Evolutionary conservation across 768 basidiomycete genomes (phyloP), one percentile per base, ranked within the genome.

Genomic region (Boletus speciosus): DNA sequence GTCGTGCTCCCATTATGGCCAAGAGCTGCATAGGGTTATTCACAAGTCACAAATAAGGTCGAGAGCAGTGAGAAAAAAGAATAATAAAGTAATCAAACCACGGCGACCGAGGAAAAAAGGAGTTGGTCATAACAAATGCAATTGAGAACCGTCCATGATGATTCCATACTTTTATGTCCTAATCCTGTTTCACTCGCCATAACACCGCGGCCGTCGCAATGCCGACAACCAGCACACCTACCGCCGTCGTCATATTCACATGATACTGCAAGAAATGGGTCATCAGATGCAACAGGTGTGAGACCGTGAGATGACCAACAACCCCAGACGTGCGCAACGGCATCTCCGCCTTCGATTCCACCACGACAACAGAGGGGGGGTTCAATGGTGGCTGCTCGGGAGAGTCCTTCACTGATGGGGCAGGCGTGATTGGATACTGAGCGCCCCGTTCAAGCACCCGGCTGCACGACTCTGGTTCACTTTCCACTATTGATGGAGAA

Each of bases 201-300:
- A 87, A 71, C 47, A 90, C 86, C 7, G 86, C 87, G 12, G 81
- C 85, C 3, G 88, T 85, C 4, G 84, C 85, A 8, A 86, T 79
- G 47, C 83, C 77, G 29, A 90, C 68, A 5, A 90, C 76, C 16
- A 88, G 65, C 8, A 88, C 81, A 5, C 86, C 86, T 4, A 86
- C 69, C 6, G 83, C 85, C 2, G 85, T 77, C 52, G 60, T 83
- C 60, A 72, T 44, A 55, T 66, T 56, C 32, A 71, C 31, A 23
- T 66, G 66, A 29, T 68, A 61, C 68, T 67, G 67, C 48, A 65
- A 61, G 47, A 60, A 55, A 66, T 32, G 16, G 38, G 55, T 61
- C 2, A 64, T 70, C 51, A 70, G 58, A 41, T 43, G 12, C 1
- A 47, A 38, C 19, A 51, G 37, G 19, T 32, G 41, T 23, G 45